Evolutionary conservation across 306 rosid genomes (phyloP), one percentile per base, ranked within the genome.

Genomic region (Geum urbanum): DNA sequence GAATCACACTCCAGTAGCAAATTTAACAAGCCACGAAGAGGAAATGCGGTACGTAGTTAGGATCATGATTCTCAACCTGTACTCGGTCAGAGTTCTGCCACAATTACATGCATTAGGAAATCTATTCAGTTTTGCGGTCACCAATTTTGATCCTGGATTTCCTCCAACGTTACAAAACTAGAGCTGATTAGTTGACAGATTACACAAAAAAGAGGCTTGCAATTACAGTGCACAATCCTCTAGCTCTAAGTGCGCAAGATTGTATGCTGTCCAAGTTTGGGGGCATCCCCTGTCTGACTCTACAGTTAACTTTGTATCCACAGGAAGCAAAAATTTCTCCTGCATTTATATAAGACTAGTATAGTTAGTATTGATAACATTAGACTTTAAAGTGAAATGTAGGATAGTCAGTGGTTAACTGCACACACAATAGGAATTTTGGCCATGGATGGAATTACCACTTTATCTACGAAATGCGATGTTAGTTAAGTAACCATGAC

Each of bases 231-330:
- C 43, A 39, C 48, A 18, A 44, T 19, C 39, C 49, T 51, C 19
- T 18, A 50, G 6, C 37, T 50, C 10, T 6, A 49, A 1, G 8
- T 67, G 39, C 48, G 48, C 35, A 46, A 19, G 7, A 39, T 49
- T 19, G 6, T 39, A 52, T 52, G 50, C 51, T 68, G 49, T 68
- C 14, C 50, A 68, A 56, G 22, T 56, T 22, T 35, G 19, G 66
- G 61, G 61, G 13, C 13, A 22, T 27, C 41, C 63, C 63, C n/a
- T 32, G 14, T 57, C 41, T 57, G 43, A 57, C 63, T 55, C 15
- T 62, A 55, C 60, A 20, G 60, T 39, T 27, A n/a, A 41, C 9
- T 40, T 40, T 40, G 67, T n/a, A 40, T n/a, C 14, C 46, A 57
- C 41, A 5, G 63, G 50, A 16, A 60, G 9, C 65, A 35, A 60